phyloP scores from a whole-genome alignment of 176 grass and related monocot genomes.

The Oryza brachyantha region DNA sequence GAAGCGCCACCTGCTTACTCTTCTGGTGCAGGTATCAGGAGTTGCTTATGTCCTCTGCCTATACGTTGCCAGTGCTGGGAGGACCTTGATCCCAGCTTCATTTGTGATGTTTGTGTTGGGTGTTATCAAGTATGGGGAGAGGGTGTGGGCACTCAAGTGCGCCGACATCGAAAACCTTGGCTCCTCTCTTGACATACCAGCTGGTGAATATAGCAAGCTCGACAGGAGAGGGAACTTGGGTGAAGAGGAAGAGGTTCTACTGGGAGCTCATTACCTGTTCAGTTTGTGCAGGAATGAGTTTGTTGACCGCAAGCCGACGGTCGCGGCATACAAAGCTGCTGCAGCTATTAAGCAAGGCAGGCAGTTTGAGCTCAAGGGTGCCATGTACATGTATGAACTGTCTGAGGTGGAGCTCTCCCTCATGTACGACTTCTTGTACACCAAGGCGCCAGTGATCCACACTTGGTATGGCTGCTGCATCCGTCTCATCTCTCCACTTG shows the following conservation, averaged over 20 bases:
- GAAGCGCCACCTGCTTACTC: background rate
- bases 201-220: too few species aligned
- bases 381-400: too few species aligned
- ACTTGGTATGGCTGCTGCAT: conserved; percentile 3
- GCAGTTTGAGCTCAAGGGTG: too few species aligned
- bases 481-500: background rate
- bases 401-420: conserved; percentile 38
- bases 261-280: background rate
- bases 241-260: background rate
- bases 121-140: background rate
- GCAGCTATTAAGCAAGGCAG: too few species aligned
- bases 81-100: background rate
- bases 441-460: conserved; percentile 32
- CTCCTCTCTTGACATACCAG: too few species aligned
- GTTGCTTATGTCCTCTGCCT: background rate
- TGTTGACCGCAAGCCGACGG: background rate
- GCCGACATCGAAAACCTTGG: background rate
- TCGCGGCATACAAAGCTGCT: too few species aligned
- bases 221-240: background rate
- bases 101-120: background rate
- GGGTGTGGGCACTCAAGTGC: background rate
- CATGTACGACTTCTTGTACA: conserved; percentile 40
- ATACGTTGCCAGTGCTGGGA: background rate
- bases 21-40: background rate
- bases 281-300: background rate